Conservation (phyloP, 2,329 filamentous ascomycete species). For the Verticillium tricorpus region DNA sequence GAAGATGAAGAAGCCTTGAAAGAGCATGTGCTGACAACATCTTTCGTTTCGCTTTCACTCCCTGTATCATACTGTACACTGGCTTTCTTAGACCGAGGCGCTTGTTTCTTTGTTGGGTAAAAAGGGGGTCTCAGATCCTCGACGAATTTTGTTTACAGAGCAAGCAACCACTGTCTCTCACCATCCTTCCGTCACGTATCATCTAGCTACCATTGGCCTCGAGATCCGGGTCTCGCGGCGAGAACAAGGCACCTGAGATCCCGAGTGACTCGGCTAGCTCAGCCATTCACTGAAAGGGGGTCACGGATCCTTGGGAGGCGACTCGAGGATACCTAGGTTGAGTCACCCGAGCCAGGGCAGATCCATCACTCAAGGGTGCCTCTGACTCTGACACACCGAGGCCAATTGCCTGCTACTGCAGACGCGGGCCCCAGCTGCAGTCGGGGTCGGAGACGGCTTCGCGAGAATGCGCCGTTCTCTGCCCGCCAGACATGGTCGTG, state of each 20-base stretch:
- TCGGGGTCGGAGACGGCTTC: too few relatives aligned
- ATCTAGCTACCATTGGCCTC: neutral
- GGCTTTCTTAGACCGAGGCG: neutral
- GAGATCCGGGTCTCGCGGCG: neutral
- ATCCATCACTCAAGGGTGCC: neutral
- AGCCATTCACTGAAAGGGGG: neutral
- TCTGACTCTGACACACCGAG: neutral
- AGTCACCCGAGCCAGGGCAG: neutral
- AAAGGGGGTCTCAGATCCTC: neutral
- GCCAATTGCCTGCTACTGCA: neutral
- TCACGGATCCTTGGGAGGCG: neutral
- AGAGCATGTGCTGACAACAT: neutral
- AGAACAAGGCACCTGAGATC: neutral
- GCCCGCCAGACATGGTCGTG: neutral
- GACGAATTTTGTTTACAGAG: neutral
- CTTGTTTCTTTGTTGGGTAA: neutral
- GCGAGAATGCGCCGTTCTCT: neutral
- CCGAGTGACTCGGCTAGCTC: neutral
- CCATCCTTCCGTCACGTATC: neutral
- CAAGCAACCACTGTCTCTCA: neutral
- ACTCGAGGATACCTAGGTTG: neutral
- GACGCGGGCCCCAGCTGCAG: neutral
- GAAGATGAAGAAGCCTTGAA: neutral
- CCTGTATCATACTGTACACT: neutral
- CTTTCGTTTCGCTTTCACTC: neutral